Evolutionary conservation across 345 rosid species (phyloP).

Genomic region (Hypericum androsaemum): DNA sequence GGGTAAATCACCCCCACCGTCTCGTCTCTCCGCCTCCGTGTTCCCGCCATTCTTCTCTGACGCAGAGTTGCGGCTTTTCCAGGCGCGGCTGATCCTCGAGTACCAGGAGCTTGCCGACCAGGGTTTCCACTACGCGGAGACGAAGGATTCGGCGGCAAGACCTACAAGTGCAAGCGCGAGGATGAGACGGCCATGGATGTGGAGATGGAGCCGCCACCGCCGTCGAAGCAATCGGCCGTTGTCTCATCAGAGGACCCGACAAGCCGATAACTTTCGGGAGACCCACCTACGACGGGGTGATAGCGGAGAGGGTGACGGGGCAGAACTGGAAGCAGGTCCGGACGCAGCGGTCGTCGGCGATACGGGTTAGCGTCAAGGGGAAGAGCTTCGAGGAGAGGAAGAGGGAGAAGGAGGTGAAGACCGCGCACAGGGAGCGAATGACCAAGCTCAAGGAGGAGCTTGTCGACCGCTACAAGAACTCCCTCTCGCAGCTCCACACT

Average conservation of each 20-base stretch:
- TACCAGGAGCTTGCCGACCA: too few relatives aligned
- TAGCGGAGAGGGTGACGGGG: conserved; percentile 81
- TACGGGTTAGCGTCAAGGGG: conserved; percentile 45
- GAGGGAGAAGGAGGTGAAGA: conserved; percentile 63
- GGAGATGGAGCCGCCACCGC: conserved; percentile 35
- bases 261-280: conserved; percentile 42
- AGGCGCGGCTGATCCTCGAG: too few relatives aligned
- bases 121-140: too few relatives aligned
- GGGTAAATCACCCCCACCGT: too few relatives aligned
- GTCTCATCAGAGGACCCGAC: conserved; percentile 51
- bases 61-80: too few relatives aligned
- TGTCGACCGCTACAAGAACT: too few relatives aligned
- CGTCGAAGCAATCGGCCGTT: conserved; percentile 69
- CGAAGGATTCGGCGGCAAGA: conserved; percentile 95
- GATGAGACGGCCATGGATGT: conserved; percentile 49
- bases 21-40: too few relatives aligned
- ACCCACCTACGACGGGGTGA: conserved; percentile 88
- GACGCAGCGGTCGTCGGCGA: conserved; percentile 61
- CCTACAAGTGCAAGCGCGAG: conserved; percentile 74
- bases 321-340: conserved; percentile 73
- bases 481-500: too few relatives aligned
- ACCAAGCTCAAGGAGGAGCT: conserved; percentile 75
- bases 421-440: conserved; percentile 63
- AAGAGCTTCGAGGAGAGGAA: conserved; percentile 51
- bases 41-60: too few relatives aligned